Evolutionary conservation across 805 yeast genomes (phyloP).

Genomic region (Schwanniomyces vanrijiae): DNA sequence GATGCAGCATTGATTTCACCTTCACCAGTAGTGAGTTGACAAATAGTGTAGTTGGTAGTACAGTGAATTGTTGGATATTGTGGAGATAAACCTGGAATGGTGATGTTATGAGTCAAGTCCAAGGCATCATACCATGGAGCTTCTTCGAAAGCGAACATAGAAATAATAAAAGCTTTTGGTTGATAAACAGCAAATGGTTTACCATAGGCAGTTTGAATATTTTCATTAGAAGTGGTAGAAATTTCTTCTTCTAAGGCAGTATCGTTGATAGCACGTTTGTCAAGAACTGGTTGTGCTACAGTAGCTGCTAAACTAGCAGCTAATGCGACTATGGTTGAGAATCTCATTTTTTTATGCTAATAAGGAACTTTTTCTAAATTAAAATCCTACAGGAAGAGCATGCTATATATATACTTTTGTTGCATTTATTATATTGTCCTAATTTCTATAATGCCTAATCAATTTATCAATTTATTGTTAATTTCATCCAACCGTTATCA

Average conservation of each 20-base stretch:
- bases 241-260: slow-evolving; percentile 11
- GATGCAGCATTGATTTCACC: slow-evolving; percentile 69
- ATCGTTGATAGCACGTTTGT: slow-evolving; percentile 13
- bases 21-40: slow-evolving; percentile 69
- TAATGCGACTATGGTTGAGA: slow-evolving; percentile 12
- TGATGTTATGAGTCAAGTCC: slow-evolving; percentile 51
- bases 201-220: slow-evolving; percentile 24
- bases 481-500: neutral
- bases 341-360: slow-evolving; percentile 14
- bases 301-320: slow-evolving; percentile 8
- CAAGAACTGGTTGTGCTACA: slow-evolving; percentile 14
- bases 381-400: neutral
- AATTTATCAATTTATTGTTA: neutral
- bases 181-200: slow-evolving; percentile 36
- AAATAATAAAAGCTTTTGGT: slow-evolving; percentile 57
- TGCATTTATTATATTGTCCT: neutral
- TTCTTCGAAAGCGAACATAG: slow-evolving; percentile 55
- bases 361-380: neutral
- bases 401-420: neutral
- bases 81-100: slow-evolving; percentile 68
- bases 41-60: slow-evolving; percentile 49
- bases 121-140: slow-evolving; percentile 51
- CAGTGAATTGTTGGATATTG: slow-evolving; percentile 58
- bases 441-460: neutral
- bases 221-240: slow-evolving; percentile 7